Conservation (phyloP, 2,329 filamentous ascomycete genomes). For the Penicillium sp. region DNA sequence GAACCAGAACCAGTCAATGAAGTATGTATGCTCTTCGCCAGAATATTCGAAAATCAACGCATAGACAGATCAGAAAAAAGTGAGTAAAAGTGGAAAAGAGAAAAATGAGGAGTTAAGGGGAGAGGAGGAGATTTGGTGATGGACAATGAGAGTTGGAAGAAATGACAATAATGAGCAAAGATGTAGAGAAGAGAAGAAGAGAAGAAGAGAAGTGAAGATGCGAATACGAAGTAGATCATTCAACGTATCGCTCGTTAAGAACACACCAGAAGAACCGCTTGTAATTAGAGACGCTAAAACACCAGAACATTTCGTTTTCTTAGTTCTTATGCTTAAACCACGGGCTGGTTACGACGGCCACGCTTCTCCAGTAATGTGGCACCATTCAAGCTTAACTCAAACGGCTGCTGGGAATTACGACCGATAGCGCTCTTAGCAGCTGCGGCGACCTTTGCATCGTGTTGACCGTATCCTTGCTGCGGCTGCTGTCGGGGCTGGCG, state of each 20-base stretch:
- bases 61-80: not conserved
- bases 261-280: not conserved
- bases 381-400: conserved; percentile 89
- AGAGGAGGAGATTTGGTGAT: not conserved
- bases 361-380: conserved; percentile 81
- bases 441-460: conserved; percentile 78
- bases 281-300: not conserved
- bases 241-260: conserved; percentile 9
- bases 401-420: conserved; percentile 72
- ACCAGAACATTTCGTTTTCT: not conserved
- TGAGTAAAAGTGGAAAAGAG: not conserved
- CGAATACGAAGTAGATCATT: not conserved
- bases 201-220: not conserved
- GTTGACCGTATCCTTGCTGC: conserved; percentile 76
- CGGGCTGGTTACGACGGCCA: conserved; percentile 44
- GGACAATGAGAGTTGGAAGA: not conserved
- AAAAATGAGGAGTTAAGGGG: not conserved
- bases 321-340: conserved; percentile 18
- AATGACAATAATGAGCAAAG: not conserved
- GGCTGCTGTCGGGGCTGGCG: conserved; percentile 47
- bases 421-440: conserved; percentile 81
- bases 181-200: not conserved
- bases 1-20: conserved; percentile 4
- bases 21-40: conserved; percentile 6
- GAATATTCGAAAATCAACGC: not conserved